Percentiles rank a stretch among this genome's conserved stretches.
phyloP scores from a whole-genome alignment of 1,139 yeast species.

The Geotrichum phurueaensis region DNA sequence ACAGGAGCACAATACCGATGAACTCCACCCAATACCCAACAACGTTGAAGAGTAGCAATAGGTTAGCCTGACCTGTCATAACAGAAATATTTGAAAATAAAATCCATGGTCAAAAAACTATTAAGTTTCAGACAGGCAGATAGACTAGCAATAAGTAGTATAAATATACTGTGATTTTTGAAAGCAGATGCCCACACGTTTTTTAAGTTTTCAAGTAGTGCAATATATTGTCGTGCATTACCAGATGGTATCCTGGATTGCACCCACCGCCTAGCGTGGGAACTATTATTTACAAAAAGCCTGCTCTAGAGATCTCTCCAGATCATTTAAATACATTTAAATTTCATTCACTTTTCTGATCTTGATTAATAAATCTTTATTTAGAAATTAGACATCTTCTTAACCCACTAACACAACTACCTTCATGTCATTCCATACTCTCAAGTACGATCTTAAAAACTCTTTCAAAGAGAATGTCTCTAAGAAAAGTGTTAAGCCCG shows the following conservation, averaged over 20 bases:
- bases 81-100: too few species aligned
- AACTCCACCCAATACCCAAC: too few species aligned
- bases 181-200: too few species aligned
- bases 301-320: neutral
- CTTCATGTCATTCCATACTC: slow-evolving; percentile 16
- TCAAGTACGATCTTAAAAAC: slow-evolving; percentile 16
- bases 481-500: slow-evolving; percentile 12
- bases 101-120: too few species aligned
- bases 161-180: too few species aligned
- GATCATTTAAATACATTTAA: neutral
- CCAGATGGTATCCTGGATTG: neutral
- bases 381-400: neutral
- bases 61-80: too few species aligned
- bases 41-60: too few species aligned
- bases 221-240: neutral
- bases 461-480: slow-evolving; percentile 15
- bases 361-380: too few species aligned
- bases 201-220: neutral
- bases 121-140: too few species aligned
- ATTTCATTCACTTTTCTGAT: neutral
- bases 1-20: too few species aligned
- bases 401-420: neutral
- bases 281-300: neutral
- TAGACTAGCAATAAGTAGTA: too few species aligned
- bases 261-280: neutral